Evolutionary conservation across 1,284 basidiomycete species (phyloP).

Genomic region (Dichomitus squalens): DNA sequence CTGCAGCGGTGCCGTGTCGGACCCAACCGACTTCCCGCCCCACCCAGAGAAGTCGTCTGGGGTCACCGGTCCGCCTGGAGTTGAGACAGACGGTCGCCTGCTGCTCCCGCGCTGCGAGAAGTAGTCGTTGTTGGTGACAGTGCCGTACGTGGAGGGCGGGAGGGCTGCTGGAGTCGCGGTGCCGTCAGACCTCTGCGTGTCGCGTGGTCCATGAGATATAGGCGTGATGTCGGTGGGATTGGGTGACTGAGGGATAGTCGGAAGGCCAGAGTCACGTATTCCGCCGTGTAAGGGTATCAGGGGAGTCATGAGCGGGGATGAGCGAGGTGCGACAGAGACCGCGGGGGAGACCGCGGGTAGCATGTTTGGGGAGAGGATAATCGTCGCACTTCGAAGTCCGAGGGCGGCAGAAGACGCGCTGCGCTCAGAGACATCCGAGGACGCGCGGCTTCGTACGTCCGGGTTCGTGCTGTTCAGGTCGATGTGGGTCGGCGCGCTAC

Average conservation of each 20-base stretch:
- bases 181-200: constrained; percentile 17
- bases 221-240: constrained; percentile 33
- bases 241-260: constrained; percentile 40
- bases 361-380: constrained; percentile 63
- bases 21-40: constrained; percentile 37
- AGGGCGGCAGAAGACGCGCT: constrained; percentile 8
- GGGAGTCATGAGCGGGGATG: constrained; percentile 58
- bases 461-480: constrained; percentile 33
- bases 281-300: constrained; percentile 52
- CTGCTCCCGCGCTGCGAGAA: constrained; percentile 42
- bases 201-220: constrained; percentile 28
- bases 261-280: constrained; percentile 32
- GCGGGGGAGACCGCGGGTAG: constrained; percentile 64
- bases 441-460: constrained; percentile 31
- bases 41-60: constrained; percentile 59
- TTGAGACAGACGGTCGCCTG: constrained; percentile 47
- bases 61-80: constrained; percentile 29
- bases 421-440: constrained; percentile 32
- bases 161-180: constrained; percentile 14
- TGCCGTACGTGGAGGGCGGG: constrained; percentile 15
- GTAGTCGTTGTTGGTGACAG: constrained; percentile 44
- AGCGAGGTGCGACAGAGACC: constrained; percentile 41
- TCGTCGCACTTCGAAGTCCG: constrained; percentile 30
- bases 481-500: constrained; percentile 31
- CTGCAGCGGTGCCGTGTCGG: constrained; percentile 36